Evolutionary conservation across 768 basidiomycete genomes (phyloP).

Genomic region (Leccinum olivaceopallidum): DNA sequence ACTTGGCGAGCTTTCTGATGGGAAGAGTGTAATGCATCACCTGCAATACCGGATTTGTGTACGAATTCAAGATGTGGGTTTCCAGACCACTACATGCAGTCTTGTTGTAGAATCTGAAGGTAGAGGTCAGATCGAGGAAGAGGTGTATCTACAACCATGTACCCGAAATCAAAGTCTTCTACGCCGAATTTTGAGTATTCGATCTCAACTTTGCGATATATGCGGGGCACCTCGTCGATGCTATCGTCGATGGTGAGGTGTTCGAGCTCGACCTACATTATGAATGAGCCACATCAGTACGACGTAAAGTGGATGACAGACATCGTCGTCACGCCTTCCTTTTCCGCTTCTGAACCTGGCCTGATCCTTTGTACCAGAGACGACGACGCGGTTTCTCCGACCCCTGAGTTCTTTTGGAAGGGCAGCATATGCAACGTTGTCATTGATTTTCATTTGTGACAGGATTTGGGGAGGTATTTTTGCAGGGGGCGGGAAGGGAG

Average conservation of each 20-base stretch:
- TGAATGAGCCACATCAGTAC: constrained; percentile 5
- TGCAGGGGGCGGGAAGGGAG: constrained; percentile 62
- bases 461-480: constrained; percentile 82
- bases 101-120: constrained; percentile 84
- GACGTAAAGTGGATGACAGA: constrained; percentile 9
- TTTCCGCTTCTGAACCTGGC: constrained; percentile 89
- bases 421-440: constrained; percentile 87
- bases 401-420: constrained; percentile 86
- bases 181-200: constrained; percentile 99
- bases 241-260: constrained; percentile 51
- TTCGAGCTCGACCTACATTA: constrained; percentile 50
- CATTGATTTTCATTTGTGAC: constrained; percentile 78
- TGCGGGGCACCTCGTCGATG: constrained; percentile 66
- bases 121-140: not conserved
- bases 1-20: constrained; percentile 81
- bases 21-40: constrained; percentile 84
- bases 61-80: constrained; percentile 96
- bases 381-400: constrained; percentile 69
- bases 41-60: constrained; percentile 90
- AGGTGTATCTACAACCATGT: constrained; percentile 19
- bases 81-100: constrained; percentile 91
- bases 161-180: constrained; percentile 99
- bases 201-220: constrained; percentile 93
- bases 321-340: constrained; percentile 47
- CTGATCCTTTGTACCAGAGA: constrained; percentile 52